Evolutionary conservation across 2,329 filamentous ascomycete species (phyloP), one percentile per base, ranked within the genome.

Genomic region (Paradendryphiella salina): DNA sequence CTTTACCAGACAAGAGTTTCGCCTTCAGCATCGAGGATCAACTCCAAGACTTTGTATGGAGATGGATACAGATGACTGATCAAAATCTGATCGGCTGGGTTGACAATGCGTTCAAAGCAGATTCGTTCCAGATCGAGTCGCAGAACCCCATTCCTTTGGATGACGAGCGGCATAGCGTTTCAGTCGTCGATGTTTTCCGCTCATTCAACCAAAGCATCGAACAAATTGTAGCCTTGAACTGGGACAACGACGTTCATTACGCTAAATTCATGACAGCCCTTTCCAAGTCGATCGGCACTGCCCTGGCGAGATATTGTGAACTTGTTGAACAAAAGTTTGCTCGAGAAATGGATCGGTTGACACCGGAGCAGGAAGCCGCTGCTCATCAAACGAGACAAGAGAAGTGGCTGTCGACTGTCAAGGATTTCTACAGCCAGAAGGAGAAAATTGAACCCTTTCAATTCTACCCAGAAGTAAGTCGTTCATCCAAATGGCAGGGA

Each of bases 201-300:
- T 86, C 95, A 1, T 96, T 97, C 79, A 95, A 92, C 64, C 89
- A 96, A 74, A 89, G 88, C 14, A 85, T 95, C 29, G 88, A 96
- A 57, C 90, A 95, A 64, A 85, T 99, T 46, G 85, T 89, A 46
- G 80, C 90, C 61, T 80, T 99, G 9, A 85, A 92, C 54, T 99
- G 94, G 94, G 88, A 91, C 58, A 90, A 97, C 69, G 90, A 96
- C 65, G 80, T 96, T 31, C 92, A 96, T 60, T 89, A 96, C 69
- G 93, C 94, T 32, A 90, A 92, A 56, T 99, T 99, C 75, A 97
- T 97, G 92, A 99, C 94, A 13, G 85, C 90, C 1, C 78, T 96
- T 13, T 86, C 92, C 11, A 95, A 91, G 65, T 87, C 88, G 0
- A 90, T 97, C 53, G 87, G 92, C 1, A 81, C 83, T 38, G 92